Base-by-base conservation (phyloP, 1,139 yeast genomes). In the Candida glucosophila region DNA sequence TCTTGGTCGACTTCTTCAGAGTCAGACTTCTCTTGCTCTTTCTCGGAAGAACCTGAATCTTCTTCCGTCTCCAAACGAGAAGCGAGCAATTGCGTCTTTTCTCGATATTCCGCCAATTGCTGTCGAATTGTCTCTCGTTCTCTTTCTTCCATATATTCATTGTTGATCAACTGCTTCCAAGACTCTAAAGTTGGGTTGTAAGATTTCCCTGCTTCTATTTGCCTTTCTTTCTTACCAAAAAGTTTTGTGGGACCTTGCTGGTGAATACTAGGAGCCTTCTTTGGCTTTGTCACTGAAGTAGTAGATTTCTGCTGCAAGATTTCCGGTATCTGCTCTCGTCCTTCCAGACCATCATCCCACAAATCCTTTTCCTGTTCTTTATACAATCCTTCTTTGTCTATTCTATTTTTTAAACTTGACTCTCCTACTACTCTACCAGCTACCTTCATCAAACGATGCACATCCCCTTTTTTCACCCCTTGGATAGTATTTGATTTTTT, bases 171-270 rank as follows among this genome's bases (percentile, higher is more conserved):
- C 16, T 57, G 58, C 43, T 75, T 73, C 98, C 98, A 90, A 18
- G 83, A 74, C 33, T 78, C 81, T 36, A 79, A 61, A 9, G 92
- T 71, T 18, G 98, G 98, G 48, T 90, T 90, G 48, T 90, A 90
- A 3, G 97, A 88, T 50, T 81, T 81, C 29, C 98, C 98, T 2
- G 78, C 90, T 41, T 77, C 79, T 10, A 19, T n/a, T 7, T 7
- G 9, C 5, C 38, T 30, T 20, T 50, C 44, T 8, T 43, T 52
- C 5, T 45, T 55, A 14, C 72, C 76, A 5, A 64, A 51, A 13
- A 67, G 62, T 37, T 55, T 59, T 15, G 76, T 52, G 2, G 95
- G 85, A 3, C 59, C 59, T 25, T 57, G 54, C 22, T 55, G 58
- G 33, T 80, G 44, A 1, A 93, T 79, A 17, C 50, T 49, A 7